phyloP scores from a whole-genome alignment of 78 protist species.

The Dictyostelium capitatum region DNA sequence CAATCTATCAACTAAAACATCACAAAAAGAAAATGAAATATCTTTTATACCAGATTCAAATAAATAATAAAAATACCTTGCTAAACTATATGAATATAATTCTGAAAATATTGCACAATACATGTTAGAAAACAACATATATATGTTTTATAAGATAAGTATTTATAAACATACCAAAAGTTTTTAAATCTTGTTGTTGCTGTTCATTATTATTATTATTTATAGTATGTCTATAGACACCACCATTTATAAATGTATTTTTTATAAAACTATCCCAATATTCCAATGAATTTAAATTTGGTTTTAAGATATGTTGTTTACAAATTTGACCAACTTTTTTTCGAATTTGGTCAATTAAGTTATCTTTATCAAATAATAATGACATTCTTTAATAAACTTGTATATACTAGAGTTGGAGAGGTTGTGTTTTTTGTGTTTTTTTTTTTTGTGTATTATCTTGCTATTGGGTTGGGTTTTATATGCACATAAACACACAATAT shows the following conservation, averaged over 20 bases:
- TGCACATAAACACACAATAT: no score
- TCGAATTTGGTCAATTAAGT: slow-evolving; percentile 1
- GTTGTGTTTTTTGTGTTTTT: no score
- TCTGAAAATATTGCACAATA: slow-evolving; percentile 3
- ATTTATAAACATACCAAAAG: neutral
- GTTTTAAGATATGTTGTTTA: neutral
- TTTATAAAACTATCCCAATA: slow-evolving; percentile 38
- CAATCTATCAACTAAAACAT: neutral
- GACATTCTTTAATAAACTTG: neutral
- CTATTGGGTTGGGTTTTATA: no score
- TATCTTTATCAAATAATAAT: neutral
- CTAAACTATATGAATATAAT: slow-evolving; percentile 12
- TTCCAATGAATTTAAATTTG: neutral
- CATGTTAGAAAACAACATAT: no score
- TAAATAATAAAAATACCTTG: slow-evolving; percentile 41
- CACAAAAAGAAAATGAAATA: slow-evolving; percentile 59
- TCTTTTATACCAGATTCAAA: slow-evolving; percentile 49
- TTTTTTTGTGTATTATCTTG: no score
- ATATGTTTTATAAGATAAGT: no score
- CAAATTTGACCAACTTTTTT: slow-evolving; percentile 18
- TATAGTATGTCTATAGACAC: slow-evolving; percentile 49
- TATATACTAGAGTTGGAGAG: no score
- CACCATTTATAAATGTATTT: slow-evolving; percentile 45
- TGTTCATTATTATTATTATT: neutral
- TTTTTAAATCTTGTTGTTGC: neutral